A percentile compares a stretch with the other conserved stretches of the same genome.
phyloP scores from a whole-genome alignment of 208 protist genomes.

The Balamuthia mandrillaris region DNA sequence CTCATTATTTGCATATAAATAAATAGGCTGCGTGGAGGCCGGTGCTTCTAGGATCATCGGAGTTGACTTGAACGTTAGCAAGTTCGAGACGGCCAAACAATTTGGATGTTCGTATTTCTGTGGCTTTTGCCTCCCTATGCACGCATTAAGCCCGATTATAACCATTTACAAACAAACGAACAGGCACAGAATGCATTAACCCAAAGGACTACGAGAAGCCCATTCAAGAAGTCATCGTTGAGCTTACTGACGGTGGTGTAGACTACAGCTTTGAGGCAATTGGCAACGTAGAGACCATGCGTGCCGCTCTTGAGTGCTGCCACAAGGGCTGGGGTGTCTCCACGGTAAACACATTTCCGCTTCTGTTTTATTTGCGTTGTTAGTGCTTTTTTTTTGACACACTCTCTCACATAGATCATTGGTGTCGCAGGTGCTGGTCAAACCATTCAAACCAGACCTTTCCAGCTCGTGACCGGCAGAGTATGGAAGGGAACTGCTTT shows the following conservation, averaged over 20 bases:
- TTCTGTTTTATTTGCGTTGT: too few relatives aligned
- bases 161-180: constrained; percentile 53
- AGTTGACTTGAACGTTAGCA: constrained; percentile 75
- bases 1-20: constrained; percentile 51
- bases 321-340: constrained; percentile 81
- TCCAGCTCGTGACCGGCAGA: constrained; percentile 79
- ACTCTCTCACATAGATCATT: constrained; percentile 77
- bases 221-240: constrained; percentile 62
- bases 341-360: too few relatives aligned
- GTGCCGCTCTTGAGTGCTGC: constrained; percentile 54
- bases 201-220: constrained; percentile 60
- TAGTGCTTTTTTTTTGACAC: too few relatives aligned
- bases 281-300: constrained; percentile 30
- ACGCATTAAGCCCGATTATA: constrained; percentile 19
- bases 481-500: constrained; percentile 80
- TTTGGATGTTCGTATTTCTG: background rate
- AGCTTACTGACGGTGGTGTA: constrained; percentile 68
- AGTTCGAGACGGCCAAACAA: constrained; percentile 55
- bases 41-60: constrained; percentile 74
- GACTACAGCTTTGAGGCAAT: constrained; percentile 86
- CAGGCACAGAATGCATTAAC: constrained; percentile 78
- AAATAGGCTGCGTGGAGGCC: too few relatives aligned
- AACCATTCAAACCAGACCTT: constrained; percentile 72
- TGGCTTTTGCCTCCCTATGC: background rate
- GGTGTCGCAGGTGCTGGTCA: constrained; percentile 73